Evolutionary conservation across 1,139 yeast species (phyloP).

Genomic region (Nakaseomyces kungkrabaensis): DNA sequence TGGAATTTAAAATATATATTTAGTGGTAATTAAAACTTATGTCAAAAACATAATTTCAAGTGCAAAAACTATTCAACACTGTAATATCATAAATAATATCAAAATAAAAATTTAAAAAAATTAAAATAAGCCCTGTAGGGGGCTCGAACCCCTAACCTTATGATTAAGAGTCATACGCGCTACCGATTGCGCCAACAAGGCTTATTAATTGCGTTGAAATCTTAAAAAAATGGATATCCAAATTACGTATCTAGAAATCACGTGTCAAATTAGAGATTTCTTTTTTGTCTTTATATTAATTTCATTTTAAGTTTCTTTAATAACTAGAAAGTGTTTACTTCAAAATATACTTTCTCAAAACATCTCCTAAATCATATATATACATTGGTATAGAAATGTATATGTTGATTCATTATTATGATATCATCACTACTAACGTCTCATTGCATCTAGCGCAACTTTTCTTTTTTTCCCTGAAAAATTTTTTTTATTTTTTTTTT

Average conservation of each 20-base stretch:
- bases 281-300: no score
- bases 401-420: not conserved
- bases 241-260: not conserved
- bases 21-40: no score
- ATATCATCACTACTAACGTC: not conserved
- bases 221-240: not conserved
- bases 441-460: not conserved
- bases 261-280: not conserved
- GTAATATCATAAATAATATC: not conserved
- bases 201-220: slow-evolving; percentile 10
- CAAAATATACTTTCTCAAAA: no score
- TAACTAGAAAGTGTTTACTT: no score
- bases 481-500: slow-evolving; percentile 6
- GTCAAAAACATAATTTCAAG: no score
- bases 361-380: no score
- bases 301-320: no score
- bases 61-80: no score
- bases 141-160: slow-evolving; percentile 39
- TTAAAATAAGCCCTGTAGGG: slow-evolving; percentile 34
- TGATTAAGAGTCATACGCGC: slow-evolving; percentile 40
- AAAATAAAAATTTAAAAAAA: not conserved
- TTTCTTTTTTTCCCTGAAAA: slow-evolving; percentile 4
- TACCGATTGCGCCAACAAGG: slow-evolving; percentile 41
- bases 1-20: no score
- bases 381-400: not conserved